Evolutionary conservation across 2,329 filamentous ascomycete species (phyloP).

Genomic region (Lachnellula arida): DNA sequence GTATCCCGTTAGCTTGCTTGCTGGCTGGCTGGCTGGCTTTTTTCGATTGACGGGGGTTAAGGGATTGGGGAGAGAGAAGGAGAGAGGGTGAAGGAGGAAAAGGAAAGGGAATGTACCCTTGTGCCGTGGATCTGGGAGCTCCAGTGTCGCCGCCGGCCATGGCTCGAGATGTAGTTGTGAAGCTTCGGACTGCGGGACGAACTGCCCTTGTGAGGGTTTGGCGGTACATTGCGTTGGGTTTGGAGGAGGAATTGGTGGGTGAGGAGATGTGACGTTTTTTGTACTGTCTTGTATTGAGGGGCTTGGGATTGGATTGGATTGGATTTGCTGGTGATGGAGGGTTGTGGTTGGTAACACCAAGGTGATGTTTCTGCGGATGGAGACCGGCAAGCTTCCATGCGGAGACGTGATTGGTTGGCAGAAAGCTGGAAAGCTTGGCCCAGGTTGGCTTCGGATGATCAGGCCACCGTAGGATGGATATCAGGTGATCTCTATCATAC

Average conservation of each 20-base stretch:
- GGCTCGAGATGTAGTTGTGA: slow-evolving; percentile 32
- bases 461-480: neutral
- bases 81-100: too few relatives aligned
- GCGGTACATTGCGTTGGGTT: slow-evolving; percentile 57
- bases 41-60: neutral
- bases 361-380: slow-evolving; percentile 17
- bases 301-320: slow-evolving; percentile 3
- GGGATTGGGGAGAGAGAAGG: neutral
- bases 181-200: slow-evolving; percentile 42
- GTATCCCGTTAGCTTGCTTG: slow-evolving; percentile 13
- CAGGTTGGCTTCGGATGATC: neutral
- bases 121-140: slow-evolving; percentile 19
- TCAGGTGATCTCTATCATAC: slow-evolving; percentile 6
- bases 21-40: neutral
- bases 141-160: slow-evolving; percentile 63
- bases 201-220: slow-evolving; percentile 50
- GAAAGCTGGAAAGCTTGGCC: neutral
- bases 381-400: neutral
- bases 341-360: slow-evolving; percentile 17
- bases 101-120: slow-evolving; percentile 15
- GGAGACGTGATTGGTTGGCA: slow-evolving; percentile 1
- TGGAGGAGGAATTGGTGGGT: slow-evolving; percentile 8
- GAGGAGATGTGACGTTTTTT: slow-evolving; percentile 14
- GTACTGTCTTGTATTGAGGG: slow-evolving; percentile 7
- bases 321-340: slow-evolving; percentile 14